phyloP scores from a whole-genome alignment of 1,139 yeast species.

The Suhomyces bokatorum region DNA sequence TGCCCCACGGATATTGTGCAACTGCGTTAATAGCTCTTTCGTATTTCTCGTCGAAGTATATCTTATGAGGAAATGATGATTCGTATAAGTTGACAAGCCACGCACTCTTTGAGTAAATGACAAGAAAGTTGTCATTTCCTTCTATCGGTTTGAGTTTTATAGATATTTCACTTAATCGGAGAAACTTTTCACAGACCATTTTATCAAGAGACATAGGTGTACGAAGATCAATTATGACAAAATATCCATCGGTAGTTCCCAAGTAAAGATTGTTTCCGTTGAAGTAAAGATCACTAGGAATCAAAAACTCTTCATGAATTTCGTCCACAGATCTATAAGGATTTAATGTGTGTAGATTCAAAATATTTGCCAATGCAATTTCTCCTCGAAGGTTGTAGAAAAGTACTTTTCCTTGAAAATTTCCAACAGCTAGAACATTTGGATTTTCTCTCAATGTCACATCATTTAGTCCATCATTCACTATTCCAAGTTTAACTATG shows the following conservation, averaged over 20 bases:
- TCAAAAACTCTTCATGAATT: conserved; percentile 6
- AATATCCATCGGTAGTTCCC: conserved; percentile 23
- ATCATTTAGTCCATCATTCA: neutral
- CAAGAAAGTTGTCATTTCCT: conserved; percentile 21
- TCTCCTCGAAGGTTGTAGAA: neutral
- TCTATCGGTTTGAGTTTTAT: conserved; percentile 13
- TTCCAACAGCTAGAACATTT: conserved; percentile 12
- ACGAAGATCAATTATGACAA: conserved; percentile 10
- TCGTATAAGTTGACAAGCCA: conserved; percentile 45
- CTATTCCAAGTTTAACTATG: conserved; percentile 4
- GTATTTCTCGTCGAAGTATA: conserved; percentile 41
- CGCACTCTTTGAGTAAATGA: conserved; percentile 35
- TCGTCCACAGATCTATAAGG: conserved; percentile 7
- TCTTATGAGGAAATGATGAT: conserved; percentile 37
- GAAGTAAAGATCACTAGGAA: conserved; percentile 13
- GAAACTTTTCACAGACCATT: conserved; percentile 12
- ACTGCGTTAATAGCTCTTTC: conserved; percentile 23
- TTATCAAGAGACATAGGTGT: neutral
- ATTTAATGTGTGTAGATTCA: conserved; percentile 7
- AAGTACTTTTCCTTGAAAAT: conserved; percentile 6
- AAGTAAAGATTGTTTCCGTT: conserved; percentile 12
- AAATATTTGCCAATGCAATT: neutral
- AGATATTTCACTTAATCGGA: conserved; percentile 31
- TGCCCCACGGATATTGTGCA: conserved; percentile 9
- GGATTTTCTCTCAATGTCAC: neutral